Evolutionary conservation across 73 alveolate species (phyloP), one percentile per base, ranked within the genome.

Genomic region (Paramecium primaurelia): DNA sequence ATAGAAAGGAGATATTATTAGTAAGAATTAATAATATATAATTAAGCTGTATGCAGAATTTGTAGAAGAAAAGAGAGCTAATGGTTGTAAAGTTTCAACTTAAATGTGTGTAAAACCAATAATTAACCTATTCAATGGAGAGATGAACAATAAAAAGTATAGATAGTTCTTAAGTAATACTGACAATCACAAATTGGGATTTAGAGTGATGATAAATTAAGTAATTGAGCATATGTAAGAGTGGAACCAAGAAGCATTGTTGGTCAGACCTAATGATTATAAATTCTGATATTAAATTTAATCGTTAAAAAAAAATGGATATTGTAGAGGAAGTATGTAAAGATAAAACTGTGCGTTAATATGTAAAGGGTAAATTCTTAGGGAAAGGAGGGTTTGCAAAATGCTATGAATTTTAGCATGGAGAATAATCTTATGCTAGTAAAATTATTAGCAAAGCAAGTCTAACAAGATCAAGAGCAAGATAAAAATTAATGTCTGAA

Each of bases 371-470:
- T 4, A 94, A 95, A 71, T 86, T 96, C 71, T 91, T 97, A 42
- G 99, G 99, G 34, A 97, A 95, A 96, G 99, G 99, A 26, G 99
- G 99, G 6, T 98, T 98, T 93, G 99, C 99, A 5, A 93, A 94
- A 86, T 97, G 99, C 59, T 98, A 96, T 92, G 99, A 98, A 92
- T 68, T 98, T 71, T 90, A 87, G 44, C 94, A 91, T 64, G 93
- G 94, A 49, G 92, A 92, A 71, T 93, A 93, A 69, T 69, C 83
- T 12, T 92, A 40, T 16, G 99, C 99, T 10, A 98, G 96, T 40
- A 98, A 98, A 93, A 92, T 98, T 22, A 96, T 98, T 25, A 95
- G 97, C 34, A 98, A 98, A 93, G 90, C 98, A 59, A 90, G 98
- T 37, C 94, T 98, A 25, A 92, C 98, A 6, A 97, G 96, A 94